Evolutionary conservation across 257 asterid genomes (phyloP).

Genomic region (Solanum bukasovii): DNA sequence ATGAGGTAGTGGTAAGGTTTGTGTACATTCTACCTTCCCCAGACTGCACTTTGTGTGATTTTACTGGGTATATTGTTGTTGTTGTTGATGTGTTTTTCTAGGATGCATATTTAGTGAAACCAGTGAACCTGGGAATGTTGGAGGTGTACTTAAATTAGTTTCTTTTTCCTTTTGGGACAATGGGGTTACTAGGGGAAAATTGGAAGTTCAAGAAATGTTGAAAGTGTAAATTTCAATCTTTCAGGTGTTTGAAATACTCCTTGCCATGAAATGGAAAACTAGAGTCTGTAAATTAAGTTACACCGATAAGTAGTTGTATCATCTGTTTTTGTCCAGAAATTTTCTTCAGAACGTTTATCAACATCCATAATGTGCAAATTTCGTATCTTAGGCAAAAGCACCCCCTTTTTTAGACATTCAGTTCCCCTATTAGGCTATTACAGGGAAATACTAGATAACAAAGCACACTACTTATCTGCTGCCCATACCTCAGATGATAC

Average conservation of each 20-base stretch:
- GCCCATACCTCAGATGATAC: not conserved
- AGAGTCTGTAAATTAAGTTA: not conserved
- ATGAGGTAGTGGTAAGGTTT: not conserved
- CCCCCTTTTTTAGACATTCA: not conserved
- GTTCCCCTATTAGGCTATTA: not conserved
- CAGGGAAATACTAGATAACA: not conserved
- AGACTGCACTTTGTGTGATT: not conserved
- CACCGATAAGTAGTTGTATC: not conserved
- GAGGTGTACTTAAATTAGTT: not conserved
- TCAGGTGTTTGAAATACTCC: not conserved
- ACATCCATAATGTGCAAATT: not conserved
- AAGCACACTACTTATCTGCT: not conserved
- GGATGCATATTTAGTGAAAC: not conserved
- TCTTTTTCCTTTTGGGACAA: not conserved
- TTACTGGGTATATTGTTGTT: not conserved
- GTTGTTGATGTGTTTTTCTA: not conserved
- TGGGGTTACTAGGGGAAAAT: not conserved
- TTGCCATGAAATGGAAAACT: not conserved
- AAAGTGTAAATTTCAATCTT: not conserved
- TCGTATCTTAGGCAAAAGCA: not conserved
- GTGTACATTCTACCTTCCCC: not conserved
- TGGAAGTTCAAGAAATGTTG: not conserved
- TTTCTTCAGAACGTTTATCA: not conserved
- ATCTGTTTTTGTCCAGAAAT: not conserved
- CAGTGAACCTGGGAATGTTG: not conserved